These are phyloP conservation scores for Dictyostelium intermedium DNA, from an alignment of 78 protist species.

Conservation along the genomic window DNA sequence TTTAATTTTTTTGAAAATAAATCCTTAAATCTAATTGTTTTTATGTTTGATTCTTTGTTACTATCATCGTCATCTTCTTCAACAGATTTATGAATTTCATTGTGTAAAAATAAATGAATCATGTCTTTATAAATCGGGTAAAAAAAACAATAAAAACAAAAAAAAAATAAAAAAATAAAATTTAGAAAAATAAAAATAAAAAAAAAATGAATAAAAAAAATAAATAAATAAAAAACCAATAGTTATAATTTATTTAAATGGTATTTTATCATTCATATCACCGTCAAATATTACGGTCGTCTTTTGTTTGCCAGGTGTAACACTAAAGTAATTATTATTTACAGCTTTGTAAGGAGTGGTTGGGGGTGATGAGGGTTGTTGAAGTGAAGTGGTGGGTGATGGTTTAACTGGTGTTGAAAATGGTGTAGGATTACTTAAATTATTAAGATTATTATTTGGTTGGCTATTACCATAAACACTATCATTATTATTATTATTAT, in stretches of 20 bases:
- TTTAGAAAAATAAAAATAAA: too few relatives aligned
- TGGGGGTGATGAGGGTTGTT: constrained; percentile 32
- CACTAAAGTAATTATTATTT: constrained; percentile 39
- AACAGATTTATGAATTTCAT: background rate
- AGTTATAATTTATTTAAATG: constrained; percentile 21
- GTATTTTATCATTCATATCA: constrained; percentile 34
- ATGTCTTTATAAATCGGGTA: background rate
- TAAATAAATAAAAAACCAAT: too few relatives aligned
- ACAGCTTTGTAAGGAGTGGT: constrained; percentile 34
- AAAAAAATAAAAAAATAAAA: background rate
- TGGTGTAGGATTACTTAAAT: constrained; percentile 36
- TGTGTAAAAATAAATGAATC: background rate
- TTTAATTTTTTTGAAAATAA: background rate
- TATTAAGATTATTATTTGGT: background rate
- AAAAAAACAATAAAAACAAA: background rate
- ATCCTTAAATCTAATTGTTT: background rate
- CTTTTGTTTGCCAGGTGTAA: constrained; percentile 19
- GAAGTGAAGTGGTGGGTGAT: background rate
- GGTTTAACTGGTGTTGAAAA: constrained; percentile 57
- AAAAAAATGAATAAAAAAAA: too few relatives aligned
- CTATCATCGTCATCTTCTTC: background rate
- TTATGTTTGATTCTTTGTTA: background rate
- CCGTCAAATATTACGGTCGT: constrained; percentile 61
- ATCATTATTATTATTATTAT: background rate
- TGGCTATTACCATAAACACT: background rate